These are phyloP conservation scores for Amphicarpaea edgeworthii DNA, from an alignment of 306 rosid genomes.

Conservation along the genomic window DNA sequence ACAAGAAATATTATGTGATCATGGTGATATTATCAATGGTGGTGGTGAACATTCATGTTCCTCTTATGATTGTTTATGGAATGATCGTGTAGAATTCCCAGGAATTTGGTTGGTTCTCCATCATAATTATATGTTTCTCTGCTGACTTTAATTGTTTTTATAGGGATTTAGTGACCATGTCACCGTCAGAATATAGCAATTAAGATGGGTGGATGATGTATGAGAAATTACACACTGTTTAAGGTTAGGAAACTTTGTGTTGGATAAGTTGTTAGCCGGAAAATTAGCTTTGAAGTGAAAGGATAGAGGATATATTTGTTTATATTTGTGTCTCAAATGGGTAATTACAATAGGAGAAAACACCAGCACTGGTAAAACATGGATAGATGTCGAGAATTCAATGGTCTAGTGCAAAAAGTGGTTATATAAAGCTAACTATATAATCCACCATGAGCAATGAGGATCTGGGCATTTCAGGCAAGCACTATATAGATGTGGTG, in stretches of 20 bases:
- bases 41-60: slow-evolving; percentile 13
- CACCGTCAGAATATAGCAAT: slow-evolving; percentile 21
- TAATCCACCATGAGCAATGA: slow-evolving; percentile 69
- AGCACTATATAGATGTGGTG: slow-evolving; percentile 44
- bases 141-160: slow-evolving; percentile 5
- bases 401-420: slow-evolving; percentile 37
- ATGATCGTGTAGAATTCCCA: slow-evolving; percentile 11
- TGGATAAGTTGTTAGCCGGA: slow-evolving; percentile 2
- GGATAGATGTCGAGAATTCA: slow-evolving; percentile 36
- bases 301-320: slow-evolving; percentile 22
- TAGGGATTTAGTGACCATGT: slow-evolving; percentile 35
- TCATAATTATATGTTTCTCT: slow-evolving; percentile 41
- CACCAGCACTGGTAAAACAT: not conserved
- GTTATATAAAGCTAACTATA: slow-evolving; percentile 46
- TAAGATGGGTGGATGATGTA: slow-evolving; percentile 13
- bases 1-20: slow-evolving; percentile 22
- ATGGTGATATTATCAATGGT: slow-evolving; percentile 21
- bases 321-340: not conserved
- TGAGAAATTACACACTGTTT: slow-evolving; percentile 6
- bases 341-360: slow-evolving; percentile 16
- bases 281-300: slow-evolving; percentile 27
- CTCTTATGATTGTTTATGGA: slow-evolving; percentile 15
- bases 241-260: slow-evolving; percentile 13
- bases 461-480: slow-evolving; percentile 56
- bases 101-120: slow-evolving; percentile 25